Percentiles rank a stretch among this genome's conserved stretches.
Evolutionary conservation across 2,329 filamentous ascomycete genomes (phyloP).

Genomic region (Neurospora sp.): DNA sequence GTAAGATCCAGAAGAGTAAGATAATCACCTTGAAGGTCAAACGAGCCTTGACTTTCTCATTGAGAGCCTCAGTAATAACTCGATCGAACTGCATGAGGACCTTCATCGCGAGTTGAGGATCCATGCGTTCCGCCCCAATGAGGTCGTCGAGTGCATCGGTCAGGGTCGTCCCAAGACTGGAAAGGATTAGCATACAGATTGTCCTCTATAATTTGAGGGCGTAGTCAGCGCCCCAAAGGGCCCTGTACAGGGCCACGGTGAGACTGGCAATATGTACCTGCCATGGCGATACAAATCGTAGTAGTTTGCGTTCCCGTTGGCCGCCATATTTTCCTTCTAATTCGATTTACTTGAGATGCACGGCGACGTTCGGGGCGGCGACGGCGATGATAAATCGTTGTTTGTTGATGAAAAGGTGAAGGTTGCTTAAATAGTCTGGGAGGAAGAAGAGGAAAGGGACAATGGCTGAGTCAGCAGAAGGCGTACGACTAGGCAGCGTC

Average conservation of each 20-base stretch:
- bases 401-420: conserved; percentile 8
- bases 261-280: conserved; percentile 54
- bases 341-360: conserved; percentile 6
- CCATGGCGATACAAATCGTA: conserved; percentile 98
- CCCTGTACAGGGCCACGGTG: conserved; percentile 7
- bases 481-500: neutral
- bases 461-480: conserved; percentile 8
- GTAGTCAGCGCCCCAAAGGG: conserved; percentile 8
- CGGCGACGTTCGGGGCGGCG: neutral
- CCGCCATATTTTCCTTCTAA: conserved; percentile 16
- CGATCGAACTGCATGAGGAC: conserved; percentile 94
- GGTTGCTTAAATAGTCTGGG: conserved; percentile 18
- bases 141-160: conserved; percentile 96
- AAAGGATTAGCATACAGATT: conserved; percentile 12
- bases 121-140: conserved; percentile 88
- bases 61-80: conserved; percentile 80
- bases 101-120: conserved; percentile 97
- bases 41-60: conserved; percentile 84
- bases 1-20: neutral
- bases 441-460: conserved; percentile 8
- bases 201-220: conserved; percentile 12
- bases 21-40: conserved; percentile 81
- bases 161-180: conserved; percentile 80
- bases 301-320: conserved; percentile 28
- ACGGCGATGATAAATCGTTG: neutral